phyloP scores from a whole-genome alignment of 345 rosid species.

The Viola odorata region DNA sequence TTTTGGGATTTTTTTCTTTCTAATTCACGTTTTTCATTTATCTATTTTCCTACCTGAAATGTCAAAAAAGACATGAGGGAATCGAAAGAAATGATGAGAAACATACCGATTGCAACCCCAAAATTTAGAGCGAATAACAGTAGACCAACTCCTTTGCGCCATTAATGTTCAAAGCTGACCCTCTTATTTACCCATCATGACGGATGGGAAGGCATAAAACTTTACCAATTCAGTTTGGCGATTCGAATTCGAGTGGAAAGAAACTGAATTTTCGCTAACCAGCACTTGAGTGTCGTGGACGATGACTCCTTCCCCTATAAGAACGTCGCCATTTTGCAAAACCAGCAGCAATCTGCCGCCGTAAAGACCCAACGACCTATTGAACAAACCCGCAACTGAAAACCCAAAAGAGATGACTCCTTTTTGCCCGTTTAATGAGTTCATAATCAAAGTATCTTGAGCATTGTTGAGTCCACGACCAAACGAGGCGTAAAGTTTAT shows the following conservation, averaged over 20 bases:
- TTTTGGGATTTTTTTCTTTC: not conserved
- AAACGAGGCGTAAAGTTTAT: constrained; percentile 27
- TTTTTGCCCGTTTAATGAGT: constrained; percentile 20
- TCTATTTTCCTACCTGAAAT: not conserved
- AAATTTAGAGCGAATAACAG: constrained; percentile 24
- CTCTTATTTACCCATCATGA: not conserved
- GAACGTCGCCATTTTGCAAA: constrained; percentile 27
- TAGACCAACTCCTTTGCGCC: constrained; percentile 12
- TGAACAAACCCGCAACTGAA: constrained; percentile 20
- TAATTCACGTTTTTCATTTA: not conserved
- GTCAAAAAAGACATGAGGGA: not conserved
- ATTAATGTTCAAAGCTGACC: constrained; percentile 11
- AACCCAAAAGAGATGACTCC: constrained; percentile 39
- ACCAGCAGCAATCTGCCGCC: constrained; percentile 39
- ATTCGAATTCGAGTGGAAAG: not conserved
- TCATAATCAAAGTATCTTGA: constrained; percentile 25
- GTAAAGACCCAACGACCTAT: constrained; percentile 15
- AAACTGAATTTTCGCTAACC: constrained; percentile 1
- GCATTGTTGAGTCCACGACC: constrained; percentile 26
- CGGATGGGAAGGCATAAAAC: constrained; percentile 17
- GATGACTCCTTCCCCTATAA: constrained; percentile 3
- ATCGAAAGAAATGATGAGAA: no score
- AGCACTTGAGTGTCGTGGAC: constrained; percentile 4
- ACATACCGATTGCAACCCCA: constrained; percentile 35
- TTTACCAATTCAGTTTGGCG: not conserved